phyloP scores from a whole-genome alignment of 805 yeast species.

The Zygoascus ofunaensis region DNA sequence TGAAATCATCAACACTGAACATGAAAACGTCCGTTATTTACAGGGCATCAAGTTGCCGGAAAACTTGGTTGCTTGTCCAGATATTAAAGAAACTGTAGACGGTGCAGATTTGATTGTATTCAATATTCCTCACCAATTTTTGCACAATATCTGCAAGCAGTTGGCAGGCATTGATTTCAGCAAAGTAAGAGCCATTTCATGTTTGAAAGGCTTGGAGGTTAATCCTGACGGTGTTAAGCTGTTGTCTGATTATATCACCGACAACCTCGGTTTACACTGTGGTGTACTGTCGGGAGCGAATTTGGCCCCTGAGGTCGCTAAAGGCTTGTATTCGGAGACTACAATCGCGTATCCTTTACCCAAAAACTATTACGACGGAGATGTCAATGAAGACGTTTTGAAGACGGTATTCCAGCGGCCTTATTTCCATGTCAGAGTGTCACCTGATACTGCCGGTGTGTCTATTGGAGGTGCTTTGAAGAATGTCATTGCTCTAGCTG shows the following conservation, averaged over 20 bases:
- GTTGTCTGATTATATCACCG: slow-evolving; percentile 68
- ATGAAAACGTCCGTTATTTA: slow-evolving; percentile 89
- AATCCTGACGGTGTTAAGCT: slow-evolving; percentile 76
- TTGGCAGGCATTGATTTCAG: slow-evolving; percentile 68
- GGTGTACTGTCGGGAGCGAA: slow-evolving; percentile 98
- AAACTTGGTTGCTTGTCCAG: slow-evolving; percentile 86
- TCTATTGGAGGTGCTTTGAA: slow-evolving; percentile 96
- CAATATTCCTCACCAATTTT: slow-evolving; percentile 96
- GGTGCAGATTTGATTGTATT: slow-evolving; percentile 83
- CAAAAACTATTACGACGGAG: slow-evolving; percentile 57
- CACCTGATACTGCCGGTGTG: slow-evolving; percentile 91
- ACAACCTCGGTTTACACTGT: slow-evolving; percentile 76
- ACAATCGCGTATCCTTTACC: slow-evolving; percentile 87
- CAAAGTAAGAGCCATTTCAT: slow-evolving; percentile 77
- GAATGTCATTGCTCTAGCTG: slow-evolving; percentile 92
- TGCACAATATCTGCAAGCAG: slow-evolving; percentile 66
- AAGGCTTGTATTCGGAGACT: slow-evolving; percentile 93
- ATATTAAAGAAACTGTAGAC: slow-evolving; percentile 61
- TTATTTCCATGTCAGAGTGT: slow-evolving; percentile 92
- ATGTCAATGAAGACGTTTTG: slow-evolving; percentile 61
- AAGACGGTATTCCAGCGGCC: slow-evolving; percentile 91
- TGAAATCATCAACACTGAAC: slow-evolving; percentile 79
- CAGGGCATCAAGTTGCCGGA: slow-evolving; percentile 81
- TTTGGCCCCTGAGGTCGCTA: slow-evolving; percentile 94
- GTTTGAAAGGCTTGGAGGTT: slow-evolving; percentile 92